Base-by-base conservation (phyloP, 371 early-diverging fungal species). In the Syncephalastrum contaminatum region DNA sequence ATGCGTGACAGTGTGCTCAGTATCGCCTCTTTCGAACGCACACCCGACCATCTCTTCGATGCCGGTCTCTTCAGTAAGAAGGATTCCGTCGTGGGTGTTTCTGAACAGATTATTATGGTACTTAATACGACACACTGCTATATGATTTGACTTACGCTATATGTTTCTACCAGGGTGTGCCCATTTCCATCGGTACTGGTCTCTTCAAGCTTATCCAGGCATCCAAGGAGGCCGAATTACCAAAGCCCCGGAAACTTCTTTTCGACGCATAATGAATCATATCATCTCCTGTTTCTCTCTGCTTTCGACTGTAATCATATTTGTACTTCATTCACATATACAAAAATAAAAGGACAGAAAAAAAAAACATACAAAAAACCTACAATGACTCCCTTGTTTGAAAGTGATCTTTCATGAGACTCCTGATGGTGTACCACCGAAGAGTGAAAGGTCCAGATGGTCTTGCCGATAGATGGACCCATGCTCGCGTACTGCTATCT, bases 21-120 rank as follows among this genome's bases (percentile, higher is more conserved):
- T 96, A 83, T 99, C 64, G 99, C 99, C 1, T 97, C 97, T 39
- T 99, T 99, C 73, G 99, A 99, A 78, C 97, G 98, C 84, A 99
- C 99, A 2, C 94, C 97, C 0, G 99, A 99, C 66, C 98, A 99
- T 66, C 77, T 99, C 65, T 99, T 99, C 69, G 97, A 99, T 49
- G 99, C 99, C 0, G 91, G 99, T 1, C 82, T 97, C 62, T 93
- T 88, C 67, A 89, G 92, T 53, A 95, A 97, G 70, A 82, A 86
- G 57, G 99, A 99, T 71, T 80, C 77, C 39, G 90, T 99, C 59
- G 86, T 91, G 22, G 99, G 99, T 46, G 99, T 99, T 0, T 93
- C 93, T 14, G 99, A 99, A 75, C 92, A 96, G 66, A 99, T 99
- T 58, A 99, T 99, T 72, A 94, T 99, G 93, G 72, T 68, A 68